Evolutionary conservation across 331 rosid genomes (phyloP).

Genomic region (Quercus phellos): DNA sequence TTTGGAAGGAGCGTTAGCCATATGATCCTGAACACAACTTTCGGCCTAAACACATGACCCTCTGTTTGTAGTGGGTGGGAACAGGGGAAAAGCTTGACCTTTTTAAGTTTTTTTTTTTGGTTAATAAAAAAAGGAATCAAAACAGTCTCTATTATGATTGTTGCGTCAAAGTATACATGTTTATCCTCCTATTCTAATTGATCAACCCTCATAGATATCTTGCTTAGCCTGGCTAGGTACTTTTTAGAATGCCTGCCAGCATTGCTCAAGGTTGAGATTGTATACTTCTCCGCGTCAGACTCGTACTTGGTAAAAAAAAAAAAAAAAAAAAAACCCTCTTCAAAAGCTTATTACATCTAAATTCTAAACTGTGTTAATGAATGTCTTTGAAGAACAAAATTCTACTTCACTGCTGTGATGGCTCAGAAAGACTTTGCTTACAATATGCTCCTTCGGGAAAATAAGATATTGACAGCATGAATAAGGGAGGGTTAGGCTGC

Average conservation of each 20-base stretch:
- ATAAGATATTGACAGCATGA: not conserved
- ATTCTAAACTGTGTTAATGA: not conserved
- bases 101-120: too few relatives aligned
- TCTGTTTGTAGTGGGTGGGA: too few relatives aligned
- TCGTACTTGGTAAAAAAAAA: not conserved
- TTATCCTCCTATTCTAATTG: not conserved
- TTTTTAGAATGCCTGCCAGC: not conserved
- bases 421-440: not conserved
- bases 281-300: not conserved
- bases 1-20: too few relatives aligned
- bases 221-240: not conserved
- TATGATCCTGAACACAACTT: too few relatives aligned
- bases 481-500: constrained; percentile 9
- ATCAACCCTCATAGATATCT: not conserved
- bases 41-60: too few relatives aligned
- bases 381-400: not conserved
- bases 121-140: too few relatives aligned
- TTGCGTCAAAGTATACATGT: not conserved
- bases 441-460: not conserved
- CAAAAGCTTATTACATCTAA: not conserved
- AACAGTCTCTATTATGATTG: too few relatives aligned
- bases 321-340: not conserved
- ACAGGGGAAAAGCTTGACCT: too few relatives aligned
- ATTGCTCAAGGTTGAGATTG: not conserved
- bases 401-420: not conserved